Evolutionary conservation across 1,139 yeast species (phyloP).

Genomic region (Taiozyma onychis): DNA sequence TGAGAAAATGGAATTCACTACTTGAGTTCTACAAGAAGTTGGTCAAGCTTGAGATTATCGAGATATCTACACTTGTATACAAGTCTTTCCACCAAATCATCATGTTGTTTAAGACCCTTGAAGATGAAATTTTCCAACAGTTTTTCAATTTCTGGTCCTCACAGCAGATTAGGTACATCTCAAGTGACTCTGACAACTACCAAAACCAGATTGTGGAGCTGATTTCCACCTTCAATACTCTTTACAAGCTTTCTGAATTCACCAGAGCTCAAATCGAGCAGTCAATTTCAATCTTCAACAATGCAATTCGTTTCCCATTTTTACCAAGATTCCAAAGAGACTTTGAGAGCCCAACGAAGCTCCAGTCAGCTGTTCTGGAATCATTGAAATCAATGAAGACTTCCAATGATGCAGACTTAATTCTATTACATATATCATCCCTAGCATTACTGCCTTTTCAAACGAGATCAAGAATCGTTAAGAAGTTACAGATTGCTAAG

Average conservation of each 20-base stretch:
- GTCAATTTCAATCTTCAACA: slow-evolving; percentile 44
- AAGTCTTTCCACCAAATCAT: slow-evolving; percentile 46
- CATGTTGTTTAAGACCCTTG: slow-evolving; percentile 28
- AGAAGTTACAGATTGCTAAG: slow-evolving; percentile 26
- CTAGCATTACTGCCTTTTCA: slow-evolving; percentile 55
- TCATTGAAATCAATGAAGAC: slow-evolving; percentile 36
- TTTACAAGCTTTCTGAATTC: slow-evolving; percentile 32
- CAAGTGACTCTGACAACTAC: slow-evolving; percentile 38
- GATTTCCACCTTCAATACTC: slow-evolving; percentile 42
- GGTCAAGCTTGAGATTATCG: slow-evolving; percentile 37
- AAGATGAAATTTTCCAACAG: slow-evolving; percentile 34
- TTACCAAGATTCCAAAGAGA: slow-evolving; percentile 46
- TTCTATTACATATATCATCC: slow-evolving; percentile 48
- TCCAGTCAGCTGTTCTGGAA: slow-evolving; percentile 47
- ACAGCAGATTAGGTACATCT: slow-evolving; percentile 54
- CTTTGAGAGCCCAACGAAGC: slow-evolving; percentile 41
- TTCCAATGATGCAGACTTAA: slow-evolving; percentile 30
- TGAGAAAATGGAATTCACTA: slow-evolving; percentile 45
- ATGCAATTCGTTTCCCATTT: slow-evolving; percentile 64
- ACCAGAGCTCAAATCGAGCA: slow-evolving; percentile 28
- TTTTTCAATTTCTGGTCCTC: slow-evolving; percentile 61
- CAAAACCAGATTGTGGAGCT: slow-evolving; percentile 53
- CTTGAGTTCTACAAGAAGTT: slow-evolving; percentile 41
- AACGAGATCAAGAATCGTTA: slow-evolving; percentile 46
- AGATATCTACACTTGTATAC: slow-evolving; percentile 47